Evolutionary conservation across 1,139 yeast genomes (phyloP).

Genomic region (Geotrichum macrosporum): DNA sequence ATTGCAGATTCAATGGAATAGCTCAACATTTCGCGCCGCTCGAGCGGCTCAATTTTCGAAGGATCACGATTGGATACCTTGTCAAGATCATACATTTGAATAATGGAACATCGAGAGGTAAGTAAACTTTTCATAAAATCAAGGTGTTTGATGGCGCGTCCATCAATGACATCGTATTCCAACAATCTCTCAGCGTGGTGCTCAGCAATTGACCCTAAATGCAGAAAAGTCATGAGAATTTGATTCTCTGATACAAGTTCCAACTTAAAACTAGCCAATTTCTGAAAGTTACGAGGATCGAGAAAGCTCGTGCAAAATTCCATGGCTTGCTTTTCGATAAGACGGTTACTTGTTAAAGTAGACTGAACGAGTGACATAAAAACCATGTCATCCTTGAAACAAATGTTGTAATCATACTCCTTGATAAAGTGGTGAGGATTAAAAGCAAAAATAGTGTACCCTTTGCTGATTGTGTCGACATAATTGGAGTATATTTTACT

Average conservation of each 20-base stretch:
- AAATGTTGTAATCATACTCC: slow-evolving; percentile 23
- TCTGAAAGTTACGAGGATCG: neutral
- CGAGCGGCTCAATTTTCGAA: slow-evolving; percentile 27
- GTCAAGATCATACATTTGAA: slow-evolving; percentile 34
- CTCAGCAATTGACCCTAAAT: slow-evolving; percentile 17
- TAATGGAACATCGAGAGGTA: slow-evolving; percentile 24
- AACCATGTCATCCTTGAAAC: slow-evolving; percentile 14
- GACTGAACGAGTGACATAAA: slow-evolving; percentile 14
- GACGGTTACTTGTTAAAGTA: slow-evolving; percentile 13
- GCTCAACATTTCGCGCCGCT: slow-evolving; percentile 34
- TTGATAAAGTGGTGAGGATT: slow-evolving; percentile 27
- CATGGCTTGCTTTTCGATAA: slow-evolving; percentile 11
- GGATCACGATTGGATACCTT: slow-evolving; percentile 30
- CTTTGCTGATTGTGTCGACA: slow-evolving; percentile 18
- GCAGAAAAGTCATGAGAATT: slow-evolving; percentile 7
- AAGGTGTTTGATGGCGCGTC: slow-evolving; percentile 30
- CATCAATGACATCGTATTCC: slow-evolving; percentile 7
- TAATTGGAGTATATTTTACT: slow-evolving; percentile 17
- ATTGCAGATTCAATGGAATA: slow-evolving; percentile 46
- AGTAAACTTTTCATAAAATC: slow-evolving; percentile 28
- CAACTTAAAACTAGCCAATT: slow-evolving; percentile 3
- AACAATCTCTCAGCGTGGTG: slow-evolving; percentile 18
- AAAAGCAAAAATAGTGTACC: slow-evolving; percentile 26
- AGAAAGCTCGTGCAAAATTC: slow-evolving; percentile 14
- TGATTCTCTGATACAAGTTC: slow-evolving; percentile 4